Evolutionary conservation across 2,329 filamentous ascomycete species (phyloP).

Genomic region (Colletotrichum nymphaeae): DNA sequence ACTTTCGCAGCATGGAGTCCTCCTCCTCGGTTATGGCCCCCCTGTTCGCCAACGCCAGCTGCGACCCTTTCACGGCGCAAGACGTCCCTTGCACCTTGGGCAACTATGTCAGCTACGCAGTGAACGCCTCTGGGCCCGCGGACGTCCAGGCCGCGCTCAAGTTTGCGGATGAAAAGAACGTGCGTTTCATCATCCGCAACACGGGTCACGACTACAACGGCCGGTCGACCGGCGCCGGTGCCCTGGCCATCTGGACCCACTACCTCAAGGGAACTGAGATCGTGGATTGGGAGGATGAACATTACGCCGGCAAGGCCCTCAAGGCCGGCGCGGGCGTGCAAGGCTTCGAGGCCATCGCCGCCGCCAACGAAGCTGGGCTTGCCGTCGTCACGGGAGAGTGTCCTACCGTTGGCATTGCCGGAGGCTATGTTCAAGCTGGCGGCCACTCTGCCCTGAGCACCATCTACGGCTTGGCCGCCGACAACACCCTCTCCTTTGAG

Average conservation of each 20-base stretch:
- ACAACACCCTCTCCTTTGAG: constrained; percentile 70
- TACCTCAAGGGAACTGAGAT: constrained; percentile 56
- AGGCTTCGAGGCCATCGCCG: constrained; percentile 55
- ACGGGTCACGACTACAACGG: constrained; percentile 52
- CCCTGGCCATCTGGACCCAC: constrained; percentile 60
- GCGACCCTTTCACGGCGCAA: constrained; percentile 45
- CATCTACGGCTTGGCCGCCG: constrained; percentile 68
- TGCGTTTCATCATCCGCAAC: constrained; percentile 50
- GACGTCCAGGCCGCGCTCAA: constrained; percentile 47
- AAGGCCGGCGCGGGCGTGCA: constrained; percentile 65
- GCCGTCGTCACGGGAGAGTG: constrained; percentile 60
- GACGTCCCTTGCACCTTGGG: constrained; percentile 49
- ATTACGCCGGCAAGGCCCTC: constrained; percentile 63
- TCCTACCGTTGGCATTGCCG: constrained; percentile 62
- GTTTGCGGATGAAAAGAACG: constrained; percentile 51
- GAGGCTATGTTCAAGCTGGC: constrained; percentile 66
- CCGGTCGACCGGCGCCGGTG: constrained; percentile 63
- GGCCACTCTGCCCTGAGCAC: constrained; percentile 61
- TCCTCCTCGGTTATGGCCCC: constrained; percentile 43
- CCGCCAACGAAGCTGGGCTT: constrained; percentile 52
- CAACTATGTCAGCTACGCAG: constrained; percentile 44
- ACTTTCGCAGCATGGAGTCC: constrained; percentile 22
- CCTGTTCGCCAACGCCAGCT: constrained; percentile 44
- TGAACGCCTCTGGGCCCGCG: constrained; percentile 41
- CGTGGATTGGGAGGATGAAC: constrained; percentile 37